These are phyloP conservation scores for Melanomma pulvis-pyrius DNA, from an alignment of 495 filamentous ascomycete genomes.

Conservation along the genomic window DNA sequence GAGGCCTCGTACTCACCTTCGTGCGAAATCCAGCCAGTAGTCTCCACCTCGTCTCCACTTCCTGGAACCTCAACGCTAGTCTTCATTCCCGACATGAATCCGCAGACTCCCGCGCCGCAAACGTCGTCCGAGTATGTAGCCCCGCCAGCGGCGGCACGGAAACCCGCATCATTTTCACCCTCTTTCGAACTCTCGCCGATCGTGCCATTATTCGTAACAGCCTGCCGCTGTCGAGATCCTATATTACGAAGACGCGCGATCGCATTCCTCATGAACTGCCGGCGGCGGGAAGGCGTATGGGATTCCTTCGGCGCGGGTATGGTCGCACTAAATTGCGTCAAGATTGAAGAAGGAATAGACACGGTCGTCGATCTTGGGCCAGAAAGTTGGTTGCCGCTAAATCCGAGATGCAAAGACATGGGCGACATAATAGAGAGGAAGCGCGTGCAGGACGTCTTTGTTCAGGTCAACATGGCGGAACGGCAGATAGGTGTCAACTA, in stretches of 20 bases:
- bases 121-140: slow-evolving; percentile 1
- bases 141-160: background rate
- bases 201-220: slow-evolving; percentile 35
- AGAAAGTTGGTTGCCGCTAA: slow-evolving; percentile 29
- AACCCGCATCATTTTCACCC: slow-evolving; percentile 31
- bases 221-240: slow-evolving; percentile 37
- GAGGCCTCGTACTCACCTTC: background rate
- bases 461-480: slow-evolving; percentile 29
- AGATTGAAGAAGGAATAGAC: slow-evolving; percentile 36
- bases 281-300: slow-evolving; percentile 38
- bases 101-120: background rate
- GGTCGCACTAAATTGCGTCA: slow-evolving; percentile 27
- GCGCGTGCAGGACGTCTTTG: slow-evolving; percentile 30
- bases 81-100: background rate
- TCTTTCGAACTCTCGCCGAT: slow-evolving; percentile 39
- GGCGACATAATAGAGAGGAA: slow-evolving; percentile 11
- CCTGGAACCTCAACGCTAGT: background rate
- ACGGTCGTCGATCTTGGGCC: slow-evolving; percentile 14
- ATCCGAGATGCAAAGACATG: background rate
- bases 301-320: slow-evolving; percentile 34
- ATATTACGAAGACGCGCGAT: slow-evolving; percentile 33
- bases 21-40: background rate
- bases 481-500: slow-evolving; percentile 26
- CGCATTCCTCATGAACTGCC: slow-evolving; percentile 22
- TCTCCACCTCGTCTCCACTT: background rate